Percentiles rank a stretch among this genome's conserved stretches.
Evolutionary conservation across 805 yeast species (phyloP).

Genomic region (Lachancea sp.): DNA sequence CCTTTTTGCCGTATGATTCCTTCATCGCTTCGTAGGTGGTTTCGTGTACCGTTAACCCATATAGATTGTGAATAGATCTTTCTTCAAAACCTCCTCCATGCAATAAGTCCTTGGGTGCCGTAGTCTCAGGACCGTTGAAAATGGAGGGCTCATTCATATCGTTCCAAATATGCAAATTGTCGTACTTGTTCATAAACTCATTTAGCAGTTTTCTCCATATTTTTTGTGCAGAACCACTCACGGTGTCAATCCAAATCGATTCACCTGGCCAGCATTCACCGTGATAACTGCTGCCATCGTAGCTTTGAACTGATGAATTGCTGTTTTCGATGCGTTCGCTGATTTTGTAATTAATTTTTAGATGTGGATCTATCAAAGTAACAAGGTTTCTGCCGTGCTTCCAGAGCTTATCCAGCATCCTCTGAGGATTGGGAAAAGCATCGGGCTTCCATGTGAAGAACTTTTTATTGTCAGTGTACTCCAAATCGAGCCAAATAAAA

Average conservation of each 20-base stretch:
- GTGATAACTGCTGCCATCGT: constrained; percentile 45
- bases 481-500: constrained; percentile 91
- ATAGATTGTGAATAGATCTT: constrained; percentile 82
- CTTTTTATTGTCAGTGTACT: constrained; percentile 78
- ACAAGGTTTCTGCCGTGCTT: constrained; percentile 75
- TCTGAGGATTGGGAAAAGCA: constrained; percentile 65
- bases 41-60: constrained; percentile 74
- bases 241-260: constrained; percentile 86
- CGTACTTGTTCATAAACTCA: constrained; percentile 43
- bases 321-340: constrained; percentile 45
- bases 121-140: constrained; percentile 90
- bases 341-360: constrained; percentile 63
- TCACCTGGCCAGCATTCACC: constrained; percentile 99
- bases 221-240: constrained; percentile 53
- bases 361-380: constrained; percentile 85
- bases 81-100: constrained; percentile 84
- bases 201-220: constrained; percentile 56
- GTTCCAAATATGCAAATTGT: constrained; percentile 84
- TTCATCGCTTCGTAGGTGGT: constrained; percentile 65
- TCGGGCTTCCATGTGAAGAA: constrained; percentile 87
- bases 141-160: constrained; percentile 98
- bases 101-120: constrained; percentile 73
- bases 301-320: constrained; percentile 42
- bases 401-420: constrained; percentile 59
- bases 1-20: constrained; percentile 39